Evolutionary conservation across 331 rosid species (phyloP), one percentile per base, ranked within the genome.

Genomic region (Saraca asoca): DNA sequence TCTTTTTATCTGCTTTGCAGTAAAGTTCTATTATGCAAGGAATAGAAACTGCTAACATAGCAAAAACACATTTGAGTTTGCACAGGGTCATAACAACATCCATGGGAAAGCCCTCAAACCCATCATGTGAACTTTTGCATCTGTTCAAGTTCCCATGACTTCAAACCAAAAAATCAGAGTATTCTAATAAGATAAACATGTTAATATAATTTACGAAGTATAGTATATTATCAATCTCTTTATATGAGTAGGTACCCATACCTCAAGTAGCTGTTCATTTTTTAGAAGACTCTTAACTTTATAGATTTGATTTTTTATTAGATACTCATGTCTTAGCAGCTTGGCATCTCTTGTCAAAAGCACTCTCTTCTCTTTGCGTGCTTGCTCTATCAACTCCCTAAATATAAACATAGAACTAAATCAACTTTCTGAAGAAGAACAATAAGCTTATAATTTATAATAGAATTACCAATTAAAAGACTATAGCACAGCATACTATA

Each of bases 251-350:
- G 14, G 51, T 6, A 57, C 39, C 14, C 62, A 37, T 76, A 85
- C 97, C 97, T 88, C 97, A 13, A 75, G 87, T 68, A 91, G 81
- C 83, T 91, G 95, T 62, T 88, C 94, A 69, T 86, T 91, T 84
- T 91, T 91, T 0, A 88, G 84, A 88, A 91, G 91, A 67, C 67
- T 84, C 79, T 86, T 88, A 69, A 91, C 85, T 76, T 66, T 73
- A 74, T 84, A 88, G 63, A 91, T 85, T 73, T 86, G 97, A 78
- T 83, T 77, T 5, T 73, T 66, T 20, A 81, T 43, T 58, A 81
- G 70, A 79, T 88, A 86, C 24, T 78, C 89, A 43, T 88, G 83
- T 85, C 94, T 86, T 64, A 82, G 74, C 75, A 88, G 75, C 72
- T 84, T 91, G 35, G 95, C 94, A 74, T 91, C 91, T 73, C 95